Conservation (phyloP, 768 basidiomycete genomes). For the Boletus pseudo-olivaceus region DNA sequence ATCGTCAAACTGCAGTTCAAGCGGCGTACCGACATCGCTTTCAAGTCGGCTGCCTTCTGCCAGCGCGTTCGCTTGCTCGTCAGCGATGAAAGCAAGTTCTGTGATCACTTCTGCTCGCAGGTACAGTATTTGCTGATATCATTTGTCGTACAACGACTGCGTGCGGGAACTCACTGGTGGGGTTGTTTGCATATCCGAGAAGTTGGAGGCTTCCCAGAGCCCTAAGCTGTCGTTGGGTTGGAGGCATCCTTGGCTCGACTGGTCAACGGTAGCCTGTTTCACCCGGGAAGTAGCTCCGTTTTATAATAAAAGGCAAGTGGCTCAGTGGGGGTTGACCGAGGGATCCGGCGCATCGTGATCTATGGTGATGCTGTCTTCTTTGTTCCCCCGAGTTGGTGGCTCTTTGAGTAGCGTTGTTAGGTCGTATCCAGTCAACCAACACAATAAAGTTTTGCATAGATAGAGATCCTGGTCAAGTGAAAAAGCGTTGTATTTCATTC, state of each 20-base stretch:
- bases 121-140: neutral
- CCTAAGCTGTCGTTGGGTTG: constrained; percentile 14
- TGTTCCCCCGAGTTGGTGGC: neutral
- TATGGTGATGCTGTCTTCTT: neutral
- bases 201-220: constrained; percentile 24
- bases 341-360: neutral
- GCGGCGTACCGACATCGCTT: constrained; percentile 3
- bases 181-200: constrained; percentile 21
- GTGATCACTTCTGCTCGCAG: constrained; percentile 22
- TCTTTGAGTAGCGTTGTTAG: neutral
- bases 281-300: neutral
- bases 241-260: constrained; percentile 16
- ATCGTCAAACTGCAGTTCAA: constrained; percentile 26
- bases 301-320: constrained; percentile 10
- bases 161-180: constrained; percentile 17
- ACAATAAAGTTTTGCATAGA: constrained; percentile 13
- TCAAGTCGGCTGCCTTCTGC: neutral
- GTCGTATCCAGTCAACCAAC: constrained; percentile 5
- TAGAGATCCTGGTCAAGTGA: neutral
- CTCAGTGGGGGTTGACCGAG: neutral
- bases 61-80: constrained; percentile 3
- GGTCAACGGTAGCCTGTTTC: neutral
- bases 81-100: constrained; percentile 25
- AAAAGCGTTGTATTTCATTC: neutral
- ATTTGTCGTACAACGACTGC: neutral